Evolutionary conservation across 768 basidiomycete species (phyloP), one percentile per base, ranked within the genome.

Genomic region (Hericium alpestre): DNA sequence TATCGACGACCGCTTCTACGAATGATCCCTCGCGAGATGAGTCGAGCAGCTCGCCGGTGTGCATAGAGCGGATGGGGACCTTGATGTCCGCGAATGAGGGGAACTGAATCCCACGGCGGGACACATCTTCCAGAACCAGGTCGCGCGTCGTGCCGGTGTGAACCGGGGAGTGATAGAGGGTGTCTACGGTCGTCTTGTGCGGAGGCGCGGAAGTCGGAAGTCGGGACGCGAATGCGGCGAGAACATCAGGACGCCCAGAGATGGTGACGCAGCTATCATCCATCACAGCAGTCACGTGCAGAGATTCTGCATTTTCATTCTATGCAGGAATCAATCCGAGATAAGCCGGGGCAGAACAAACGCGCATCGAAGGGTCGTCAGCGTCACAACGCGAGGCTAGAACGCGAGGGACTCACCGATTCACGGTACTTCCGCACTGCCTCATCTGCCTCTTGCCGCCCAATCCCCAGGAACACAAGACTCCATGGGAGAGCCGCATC

Each of bases 211-310:
- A 65, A 3, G 68, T 60, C 20, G 73, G 70, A 43, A 80, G 60
- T 7, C 63, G 69, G 15, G 61, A 60, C 7, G 73, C 68, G 64
- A 84, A 83, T 23, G 65, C 64, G 7, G 68, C 64, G 32, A 86
- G 67, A 49, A 74, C 54, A 58, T 80, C 76, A 2, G 83, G 83
- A 51, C 70, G 74, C 22, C 83, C 84, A 2, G 83, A 85, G 51
- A 84, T 68, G 11, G 83, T 83, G 55, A 81, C 69, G 55, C 73
- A 76, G 11, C 61, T 67, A 54, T 74, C 70, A 57, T 76, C 75
- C 51, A 79, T 70, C 57, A 81, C 69, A 9, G 80, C 78, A 0
- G 82, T 82, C 48, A 84, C 67, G 63, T 67, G 72, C 63, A 84
- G 66, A 15, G 63, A 55, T n/a, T 56, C 8, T 16, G 41, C 37